Percentiles rank a stretch among this genome's conserved stretches.
These are phyloP conservation scores for Megacollybia marginata DNA, from an alignment of 768 basidiomycete species.

Conservation along the genomic window DNA sequence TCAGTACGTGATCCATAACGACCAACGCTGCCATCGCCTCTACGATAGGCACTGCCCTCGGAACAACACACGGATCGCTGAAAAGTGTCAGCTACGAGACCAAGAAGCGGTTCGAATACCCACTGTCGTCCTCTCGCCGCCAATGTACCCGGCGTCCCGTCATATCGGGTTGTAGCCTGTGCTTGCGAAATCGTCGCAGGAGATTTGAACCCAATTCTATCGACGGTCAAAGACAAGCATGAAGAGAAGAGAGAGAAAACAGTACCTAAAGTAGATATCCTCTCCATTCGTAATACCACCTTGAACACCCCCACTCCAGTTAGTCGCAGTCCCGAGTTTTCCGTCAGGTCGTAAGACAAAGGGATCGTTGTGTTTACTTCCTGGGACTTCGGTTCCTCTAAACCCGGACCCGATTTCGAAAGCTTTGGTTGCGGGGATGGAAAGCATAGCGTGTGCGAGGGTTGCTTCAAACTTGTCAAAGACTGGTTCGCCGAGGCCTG, in stretches of 20 bases:
- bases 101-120: too few relatives aligned
- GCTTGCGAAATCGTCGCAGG: slow-evolving; percentile 95
- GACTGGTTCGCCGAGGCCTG: slow-evolving; percentile 92
- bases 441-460: slow-evolving; percentile 96
- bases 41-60: slow-evolving; percentile 94
- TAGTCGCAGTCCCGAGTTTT: slow-evolving; percentile 74
- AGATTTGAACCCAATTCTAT: slow-evolving; percentile 92
- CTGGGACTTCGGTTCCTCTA: slow-evolving; percentile 88
- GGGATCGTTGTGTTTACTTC: slow-evolving; percentile 88
- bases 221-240: background rate
- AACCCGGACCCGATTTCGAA: slow-evolving; percentile 99
- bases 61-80: slow-evolving; percentile 90
- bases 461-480: slow-evolving; percentile 98
- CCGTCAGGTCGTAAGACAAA: slow-evolving; percentile 66
- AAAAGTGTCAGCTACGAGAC: too few relatives aligned
- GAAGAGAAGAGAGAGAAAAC: slow-evolving; percentile 6
- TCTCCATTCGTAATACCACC: slow-evolving; percentile 98
- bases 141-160: slow-evolving; percentile 81
- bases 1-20: slow-evolving; percentile 87
- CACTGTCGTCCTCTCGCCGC: slow-evolving; percentile 84
- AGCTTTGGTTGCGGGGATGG: slow-evolving; percentile 96
- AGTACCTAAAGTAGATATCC: slow-evolving; percentile 91
- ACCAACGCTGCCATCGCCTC: slow-evolving; percentile 97
- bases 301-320: slow-evolving; percentile 97
- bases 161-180: slow-evolving; percentile 88